Evolutionary conservation across 2,329 filamentous ascomycete species (phyloP).

Genomic region (Cladosporium sphaerospermum): DNA sequence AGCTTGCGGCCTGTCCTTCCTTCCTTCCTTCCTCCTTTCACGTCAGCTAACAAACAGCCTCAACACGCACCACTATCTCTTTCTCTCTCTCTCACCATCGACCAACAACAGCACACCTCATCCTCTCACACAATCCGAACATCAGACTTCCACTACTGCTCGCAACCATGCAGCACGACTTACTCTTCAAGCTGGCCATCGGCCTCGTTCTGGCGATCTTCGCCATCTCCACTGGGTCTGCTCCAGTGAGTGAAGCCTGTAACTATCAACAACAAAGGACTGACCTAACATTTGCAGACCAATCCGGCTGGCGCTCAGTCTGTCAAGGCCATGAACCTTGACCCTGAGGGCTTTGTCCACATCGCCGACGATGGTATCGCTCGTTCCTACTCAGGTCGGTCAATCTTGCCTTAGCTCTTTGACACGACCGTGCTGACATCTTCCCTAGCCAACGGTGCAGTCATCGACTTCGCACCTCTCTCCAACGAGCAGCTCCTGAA

Average conservation of each 20-base stretch:
- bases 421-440: neutral
- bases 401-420: neutral
- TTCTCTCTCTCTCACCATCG: neutral
- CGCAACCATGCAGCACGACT: neutral
- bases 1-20: too few species aligned
- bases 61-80: too few species aligned
- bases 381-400: slow-evolving; percentile 15
- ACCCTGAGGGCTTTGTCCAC: slow-evolving; percentile 11
- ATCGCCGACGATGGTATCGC: slow-evolving; percentile 18
- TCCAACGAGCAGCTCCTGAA: slow-evolving; percentile 15
- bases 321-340: neutral
- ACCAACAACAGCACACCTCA: neutral
- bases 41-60: too few species aligned
- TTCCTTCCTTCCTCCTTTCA: too few species aligned
- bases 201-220: neutral
- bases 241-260: neutral
- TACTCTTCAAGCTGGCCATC: neutral
- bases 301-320: neutral
- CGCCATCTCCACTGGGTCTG: neutral
- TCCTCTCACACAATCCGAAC: too few species aligned
- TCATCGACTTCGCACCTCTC: slow-evolving; percentile 14
- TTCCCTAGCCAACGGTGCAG: slow-evolving; percentile 13
- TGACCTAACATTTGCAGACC: neutral
- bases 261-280: neutral
- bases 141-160: neutral